Evolutionary conservation across 1,139 yeast species (phyloP), one percentile per base, ranked within the genome.

Genomic region (Protomyces inundatus): DNA sequence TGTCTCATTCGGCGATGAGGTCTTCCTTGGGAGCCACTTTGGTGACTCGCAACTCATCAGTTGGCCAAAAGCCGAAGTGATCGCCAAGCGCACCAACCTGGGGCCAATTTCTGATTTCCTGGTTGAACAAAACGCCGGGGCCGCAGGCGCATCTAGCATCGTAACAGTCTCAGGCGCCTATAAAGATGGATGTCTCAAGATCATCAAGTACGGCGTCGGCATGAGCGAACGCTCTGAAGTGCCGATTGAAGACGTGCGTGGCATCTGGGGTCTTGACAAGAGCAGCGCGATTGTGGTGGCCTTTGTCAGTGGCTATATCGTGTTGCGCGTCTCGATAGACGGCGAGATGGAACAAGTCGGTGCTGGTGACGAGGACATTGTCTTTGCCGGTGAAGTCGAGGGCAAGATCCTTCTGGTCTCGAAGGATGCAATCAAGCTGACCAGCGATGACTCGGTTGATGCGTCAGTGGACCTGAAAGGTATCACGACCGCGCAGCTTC

Each of bases 151-250:
- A 6, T 48, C 65, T 3, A 67, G 63, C 50, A 54, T 69, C 16
- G 56, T 69, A 10, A 68, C 70, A 1, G 69, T 70, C 61, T 67
- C 69, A 12, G 71, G 71, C 36, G 71, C 67, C 16, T 69, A 69
- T 52, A 68, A 65, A 60, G 68, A 69, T 9, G 71, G 71, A 32
- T 63, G 68, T n/a, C 52, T 69, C 30, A 50, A 68, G 14, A 54
- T 69, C 33, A 59, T 69, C 30, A 66, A 66, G 12, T 60, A 68
- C 30, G 69, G 70, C 12, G 66, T 69, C 32, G 69, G 68, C 32
- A 65, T 69, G 48, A 65, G 56, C 9, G 65, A 67, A 5, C 30
- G 58, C 5, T 66, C 56, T 9, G 60, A 56, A 39, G 67, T 64
- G 10, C 69, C 65, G 45, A 62, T 68, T 32, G 53, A 39, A 6